Percentiles rank a stretch among this genome's conserved stretches.
phyloP scores from a whole-genome alignment of 345 rosid genomes.

The Adansonia digitata region DNA sequence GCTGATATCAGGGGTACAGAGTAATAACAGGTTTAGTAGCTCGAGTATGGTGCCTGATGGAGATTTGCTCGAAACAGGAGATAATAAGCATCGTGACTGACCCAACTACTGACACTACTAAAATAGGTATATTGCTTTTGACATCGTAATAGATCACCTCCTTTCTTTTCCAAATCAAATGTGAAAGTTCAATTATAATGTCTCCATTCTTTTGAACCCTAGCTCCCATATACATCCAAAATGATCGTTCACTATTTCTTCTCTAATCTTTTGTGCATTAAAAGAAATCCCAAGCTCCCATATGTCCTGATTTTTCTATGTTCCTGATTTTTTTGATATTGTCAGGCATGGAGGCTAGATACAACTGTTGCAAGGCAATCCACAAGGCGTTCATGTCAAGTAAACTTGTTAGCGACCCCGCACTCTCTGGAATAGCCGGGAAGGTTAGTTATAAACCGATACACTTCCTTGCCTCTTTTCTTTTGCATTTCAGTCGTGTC shows the following conservation, averaged over 20 bases:
- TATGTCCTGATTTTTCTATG: not conserved
- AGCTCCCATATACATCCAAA: not conserved
- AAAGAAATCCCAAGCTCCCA: not conserved
- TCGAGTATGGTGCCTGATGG: slow-evolving; percentile 83
- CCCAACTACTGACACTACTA: slow-evolving; percentile 58
- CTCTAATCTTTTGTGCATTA: not conserved
- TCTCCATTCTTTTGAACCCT: not conserved
- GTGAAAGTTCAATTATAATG: not conserved
- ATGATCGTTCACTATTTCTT: not conserved
- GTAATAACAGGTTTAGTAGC: slow-evolving; percentile 63
- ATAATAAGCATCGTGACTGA: slow-evolving; percentile 58
- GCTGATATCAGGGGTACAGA: slow-evolving; percentile 62
- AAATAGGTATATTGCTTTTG: slow-evolving; percentile 47
- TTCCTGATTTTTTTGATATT: not conserved
- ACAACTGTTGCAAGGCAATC: slow-evolving; percentile 74
- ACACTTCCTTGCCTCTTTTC: not conserved
- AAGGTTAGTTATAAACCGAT: slow-evolving; percentile 42
- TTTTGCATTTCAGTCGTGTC: not conserved
- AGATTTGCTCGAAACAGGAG: slow-evolving; percentile 72
- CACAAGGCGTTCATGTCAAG: slow-evolving; percentile 50
- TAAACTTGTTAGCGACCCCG: slow-evolving; percentile 52
- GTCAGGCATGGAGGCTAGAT: slow-evolving; percentile 77
- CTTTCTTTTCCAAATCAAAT: not conserved
- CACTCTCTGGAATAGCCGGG: slow-evolving; percentile 42
- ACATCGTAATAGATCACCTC: not conserved